phyloP scores from a whole-genome alignment of 2,329 filamentous ascomycete species.

The Verticillium tricorpus region DNA sequence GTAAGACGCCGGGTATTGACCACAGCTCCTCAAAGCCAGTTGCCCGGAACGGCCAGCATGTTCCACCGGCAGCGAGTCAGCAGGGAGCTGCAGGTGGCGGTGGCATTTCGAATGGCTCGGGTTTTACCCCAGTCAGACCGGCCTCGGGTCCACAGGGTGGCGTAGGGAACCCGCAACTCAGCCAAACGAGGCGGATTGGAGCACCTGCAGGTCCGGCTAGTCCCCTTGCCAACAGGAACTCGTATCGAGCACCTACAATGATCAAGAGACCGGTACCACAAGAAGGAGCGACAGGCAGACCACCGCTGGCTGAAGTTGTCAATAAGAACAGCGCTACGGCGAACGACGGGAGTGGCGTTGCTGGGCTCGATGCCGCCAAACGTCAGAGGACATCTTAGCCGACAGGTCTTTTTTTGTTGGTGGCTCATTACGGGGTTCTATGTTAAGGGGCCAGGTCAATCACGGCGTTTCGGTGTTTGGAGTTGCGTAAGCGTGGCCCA shows the following conservation, averaged over 20 bases:
- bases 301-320: conserved; percentile 46
- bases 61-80: conserved; percentile 32
- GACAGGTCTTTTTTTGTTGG: neutral
- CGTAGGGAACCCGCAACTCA: conserved; percentile 48
- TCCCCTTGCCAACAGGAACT: conserved; percentile 53
- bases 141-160: conserved; percentile 1
- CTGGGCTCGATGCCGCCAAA: conserved; percentile 40
- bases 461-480: neutral
- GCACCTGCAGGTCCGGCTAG: conserved; percentile 50
- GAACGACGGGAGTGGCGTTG: conserved; percentile 15
- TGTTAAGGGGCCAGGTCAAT: neutral
- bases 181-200: conserved; percentile 53
- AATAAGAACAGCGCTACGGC: conserved; percentile 27
- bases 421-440: neutral
- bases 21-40: conserved; percentile 74
- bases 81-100: conserved; percentile 13
- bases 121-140: conserved; percentile 10
- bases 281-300: conserved; percentile 22
- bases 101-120: conserved; percentile 10
- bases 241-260: conserved; percentile 56
- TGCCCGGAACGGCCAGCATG: conserved; percentile 49
- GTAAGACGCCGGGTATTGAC: conserved; percentile 84
- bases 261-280: conserved; percentile 39
- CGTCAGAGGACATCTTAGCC: conserved; percentile 41
- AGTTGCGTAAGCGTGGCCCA: neutral